Conservation (phyloP, 306 rosid species). For the Ormosia semicastrata region DNA sequence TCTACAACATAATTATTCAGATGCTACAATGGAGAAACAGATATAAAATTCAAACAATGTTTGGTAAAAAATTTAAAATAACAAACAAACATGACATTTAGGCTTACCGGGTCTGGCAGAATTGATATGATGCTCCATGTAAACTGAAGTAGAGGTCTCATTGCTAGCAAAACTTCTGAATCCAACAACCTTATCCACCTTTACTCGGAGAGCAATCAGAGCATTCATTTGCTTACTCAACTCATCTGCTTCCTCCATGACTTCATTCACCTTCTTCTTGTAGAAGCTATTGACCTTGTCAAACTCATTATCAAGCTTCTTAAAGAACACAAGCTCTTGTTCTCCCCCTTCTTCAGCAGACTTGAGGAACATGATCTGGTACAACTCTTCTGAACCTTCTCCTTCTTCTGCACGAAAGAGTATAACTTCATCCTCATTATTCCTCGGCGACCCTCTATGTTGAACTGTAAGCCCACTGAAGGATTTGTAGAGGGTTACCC, state of each 20-base stretch:
- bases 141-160: slow-evolving; percentile 24
- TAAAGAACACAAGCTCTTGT: slow-evolving; percentile 54
- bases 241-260: slow-evolving; percentile 65
- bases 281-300: slow-evolving; percentile 67
- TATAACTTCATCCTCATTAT: slow-evolving; percentile 58
- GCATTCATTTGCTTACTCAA: slow-evolving; percentile 72
- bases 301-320: slow-evolving; percentile 67
- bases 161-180: slow-evolving; percentile 21
- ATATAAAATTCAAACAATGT: not conserved
- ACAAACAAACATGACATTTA: not conserved
- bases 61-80: too few species aligned
- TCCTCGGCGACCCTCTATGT: slow-evolving; percentile 38
- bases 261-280: slow-evolving; percentile 47
- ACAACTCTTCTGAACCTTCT: slow-evolving; percentile 36
- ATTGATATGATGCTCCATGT: slow-evolving; percentile 15
- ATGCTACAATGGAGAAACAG: not conserved
- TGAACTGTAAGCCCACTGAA: slow-evolving; percentile 61
- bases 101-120: slow-evolving; percentile 40
- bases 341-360: slow-evolving; percentile 49
- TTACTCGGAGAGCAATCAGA: slow-evolving; percentile 64
- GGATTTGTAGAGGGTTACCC: slow-evolving; percentile 54
- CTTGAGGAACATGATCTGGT: slow-evolving; percentile 53
- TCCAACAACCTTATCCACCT: slow-evolving; percentile 46
- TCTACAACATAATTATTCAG: not conserved
- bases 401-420: slow-evolving; percentile 38